Evolutionary conservation across 2,329 filamentous ascomycete genomes (phyloP), one percentile per base, ranked within the genome.

Genomic region (Sclerotinia subarctica): DNA sequence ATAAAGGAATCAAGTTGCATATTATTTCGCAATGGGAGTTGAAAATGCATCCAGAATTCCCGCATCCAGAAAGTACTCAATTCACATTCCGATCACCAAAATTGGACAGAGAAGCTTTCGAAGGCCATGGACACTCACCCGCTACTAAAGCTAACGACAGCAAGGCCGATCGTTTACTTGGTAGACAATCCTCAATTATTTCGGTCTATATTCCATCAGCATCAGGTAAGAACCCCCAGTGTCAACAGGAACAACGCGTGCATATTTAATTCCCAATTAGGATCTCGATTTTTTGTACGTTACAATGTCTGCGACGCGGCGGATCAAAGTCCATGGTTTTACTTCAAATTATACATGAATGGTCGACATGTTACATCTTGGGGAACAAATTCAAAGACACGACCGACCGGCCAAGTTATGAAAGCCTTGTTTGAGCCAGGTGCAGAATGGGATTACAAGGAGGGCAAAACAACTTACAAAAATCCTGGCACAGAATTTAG

Each of bases 201-300:
- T 85, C 85, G 1, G 84, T 87, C 46, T 88, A 88, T 71, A 80
- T 88, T 17, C 84, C 85, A 2, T 86, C 85, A 0, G 73, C 80
- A 4, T 80, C 84, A 75, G 84, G 85, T 85, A 74, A 68, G 76
- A 5, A 5, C 38, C 26, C 24, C 6, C 47, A 35, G 26, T 15
- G 8, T 29, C 5, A 29, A 56, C 10, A 24, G 1, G 35, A 38
- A 19, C 38, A 32, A 26, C 21, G 57, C n/a, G 19, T 24, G 11
- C 51, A 24, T 29, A 3, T 46, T 69, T 72, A 62, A 72, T 15
- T 8, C 3, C 8, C 7, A 19, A n/a, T 2, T 60, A 86, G 85
- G 82, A 2, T 78, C 81, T 19, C 82, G 81, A n/a, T 88, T 88
- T 69, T 82, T 80, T 72, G 76, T 88, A 53, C 79, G 80, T 42